Conservation (phyloP, 177 flowering plant genomes). For the Tripterygium wilfordii region DNA sequence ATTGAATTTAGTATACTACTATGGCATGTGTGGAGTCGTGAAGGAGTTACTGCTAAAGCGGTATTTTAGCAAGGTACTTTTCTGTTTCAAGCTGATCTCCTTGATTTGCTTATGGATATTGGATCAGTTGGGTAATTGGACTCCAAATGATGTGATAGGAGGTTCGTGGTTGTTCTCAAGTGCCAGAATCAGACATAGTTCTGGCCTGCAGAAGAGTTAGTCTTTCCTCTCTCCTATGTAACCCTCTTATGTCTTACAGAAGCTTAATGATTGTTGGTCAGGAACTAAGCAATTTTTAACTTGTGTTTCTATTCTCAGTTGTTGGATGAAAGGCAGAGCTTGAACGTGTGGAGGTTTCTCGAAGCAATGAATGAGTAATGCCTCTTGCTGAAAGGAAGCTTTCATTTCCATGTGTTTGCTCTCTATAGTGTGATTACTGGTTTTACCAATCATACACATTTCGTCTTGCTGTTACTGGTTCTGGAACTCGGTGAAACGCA, state of each 20-base stretch:
- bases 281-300: not conserved
- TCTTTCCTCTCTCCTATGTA: slow-evolving; percentile 6
- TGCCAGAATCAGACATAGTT: slow-evolving; percentile 80
- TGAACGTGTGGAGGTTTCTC: slow-evolving; percentile 74
- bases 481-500: too few relatives aligned
- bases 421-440: too few relatives aligned
- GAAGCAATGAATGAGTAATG: slow-evolving; percentile 79
- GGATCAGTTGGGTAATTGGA: not conserved
- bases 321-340: slow-evolving; percentile 76
- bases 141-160: slow-evolving; percentile 52
- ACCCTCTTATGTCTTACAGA: not conserved
- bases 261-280: not conserved
- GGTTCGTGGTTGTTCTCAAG: slow-evolving; percentile 68
- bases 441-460: too few relatives aligned
- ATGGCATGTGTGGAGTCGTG: slow-evolving; percentile 83
- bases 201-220: slow-evolving; percentile 91
- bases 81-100: not conserved
- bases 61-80: slow-evolving; percentile 81
- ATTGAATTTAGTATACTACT: slow-evolving; percentile 74
- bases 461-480: too few relatives aligned
- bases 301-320: slow-evolving; percentile 41
- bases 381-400: too few relatives aligned
- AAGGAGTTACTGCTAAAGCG: slow-evolving; percentile 74
- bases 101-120: not conserved
- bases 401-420: too few relatives aligned